Evolutionary conservation across 345 rosid species (phyloP).

Genomic region (Gossypium longicalyx): DNA sequence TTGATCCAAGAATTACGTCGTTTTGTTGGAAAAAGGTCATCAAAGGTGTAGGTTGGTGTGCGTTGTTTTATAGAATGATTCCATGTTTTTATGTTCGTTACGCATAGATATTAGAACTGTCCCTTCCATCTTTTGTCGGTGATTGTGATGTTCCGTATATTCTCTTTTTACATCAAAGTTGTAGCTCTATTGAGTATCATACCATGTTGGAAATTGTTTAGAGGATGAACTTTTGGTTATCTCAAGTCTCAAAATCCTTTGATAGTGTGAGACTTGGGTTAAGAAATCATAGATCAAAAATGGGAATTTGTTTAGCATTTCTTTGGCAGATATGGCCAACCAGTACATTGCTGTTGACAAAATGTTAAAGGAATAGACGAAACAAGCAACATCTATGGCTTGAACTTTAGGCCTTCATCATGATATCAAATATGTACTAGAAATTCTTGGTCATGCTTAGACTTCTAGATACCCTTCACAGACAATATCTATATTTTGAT

Average conservation of each 20-base stretch:
- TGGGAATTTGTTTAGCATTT: neutral
- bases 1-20: neutral
- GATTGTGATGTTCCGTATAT: neutral
- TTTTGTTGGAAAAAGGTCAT: neutral
- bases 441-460: neutral
- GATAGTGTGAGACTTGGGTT: neutral
- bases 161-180: neutral
- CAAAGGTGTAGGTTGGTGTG: neutral
- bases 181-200: neutral
- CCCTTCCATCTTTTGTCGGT: neutral
- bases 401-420: neutral
- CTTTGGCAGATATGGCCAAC: neutral
- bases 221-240: neutral
- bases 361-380: neutral
- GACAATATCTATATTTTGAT: neutral
- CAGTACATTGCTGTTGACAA: neutral
- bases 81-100: neutral
- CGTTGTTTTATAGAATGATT: neutral
- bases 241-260: neutral
- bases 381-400: neutral
- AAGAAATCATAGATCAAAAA: neutral
- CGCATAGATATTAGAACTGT: neutral
- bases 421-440: neutral
- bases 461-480: neutral
- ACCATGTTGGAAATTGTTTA: neutral